These are phyloP conservation scores for Barnettozyma wickerhamii DNA, from an alignment of 805 yeast species.

Conservation along the genomic window DNA sequence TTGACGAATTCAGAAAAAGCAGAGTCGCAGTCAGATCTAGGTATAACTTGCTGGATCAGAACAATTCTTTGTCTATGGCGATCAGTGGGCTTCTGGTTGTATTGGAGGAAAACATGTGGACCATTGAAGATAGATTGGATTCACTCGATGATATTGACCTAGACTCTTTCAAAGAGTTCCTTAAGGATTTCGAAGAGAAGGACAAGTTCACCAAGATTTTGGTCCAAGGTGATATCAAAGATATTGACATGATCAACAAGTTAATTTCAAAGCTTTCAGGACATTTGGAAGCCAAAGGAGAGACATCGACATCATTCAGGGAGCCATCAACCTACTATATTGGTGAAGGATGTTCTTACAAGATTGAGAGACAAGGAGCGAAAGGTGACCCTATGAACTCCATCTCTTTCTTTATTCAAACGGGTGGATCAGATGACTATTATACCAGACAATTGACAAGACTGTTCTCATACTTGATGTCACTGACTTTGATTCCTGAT, in stretches of 20 bases:
- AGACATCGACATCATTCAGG: no score
- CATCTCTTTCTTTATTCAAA: slow-evolving; percentile 51
- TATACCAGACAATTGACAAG: slow-evolving; percentile 37
- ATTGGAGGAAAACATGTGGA: slow-evolving; percentile 54
- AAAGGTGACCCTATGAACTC: slow-evolving; percentile 48
- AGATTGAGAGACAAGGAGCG: slow-evolving; percentile 31
- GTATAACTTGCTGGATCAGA: slow-evolving; percentile 39
- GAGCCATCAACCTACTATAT: slow-evolving; percentile 38
- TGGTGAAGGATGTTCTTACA: slow-evolving; percentile 33
- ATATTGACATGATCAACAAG: slow-evolving; percentile 22
- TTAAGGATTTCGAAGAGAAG: slow-evolving; percentile 24
- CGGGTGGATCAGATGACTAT: slow-evolving; percentile 42
- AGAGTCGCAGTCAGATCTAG: slow-evolving; percentile 44
- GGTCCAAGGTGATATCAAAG: slow-evolving; percentile 45
- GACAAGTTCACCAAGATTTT: slow-evolving; percentile 37
- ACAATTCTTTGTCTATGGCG: slow-evolving; percentile 44
- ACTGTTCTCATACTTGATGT: slow-evolving; percentile 43
- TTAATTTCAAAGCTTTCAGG: no score
- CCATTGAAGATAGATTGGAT: slow-evolving; percentile 50
- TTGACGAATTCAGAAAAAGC: slow-evolving; percentile 40
- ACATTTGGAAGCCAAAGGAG: no score
- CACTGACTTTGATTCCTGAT: slow-evolving; percentile 39
- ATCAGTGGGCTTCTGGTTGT: slow-evolving; percentile 46
- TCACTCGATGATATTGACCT: slow-evolving; percentile 47
- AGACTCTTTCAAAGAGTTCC: slow-evolving; percentile 30